Base-by-base conservation (phyloP, 2,329 filamentous ascomycete species). In the Sarocladium brachiariae region DNA sequence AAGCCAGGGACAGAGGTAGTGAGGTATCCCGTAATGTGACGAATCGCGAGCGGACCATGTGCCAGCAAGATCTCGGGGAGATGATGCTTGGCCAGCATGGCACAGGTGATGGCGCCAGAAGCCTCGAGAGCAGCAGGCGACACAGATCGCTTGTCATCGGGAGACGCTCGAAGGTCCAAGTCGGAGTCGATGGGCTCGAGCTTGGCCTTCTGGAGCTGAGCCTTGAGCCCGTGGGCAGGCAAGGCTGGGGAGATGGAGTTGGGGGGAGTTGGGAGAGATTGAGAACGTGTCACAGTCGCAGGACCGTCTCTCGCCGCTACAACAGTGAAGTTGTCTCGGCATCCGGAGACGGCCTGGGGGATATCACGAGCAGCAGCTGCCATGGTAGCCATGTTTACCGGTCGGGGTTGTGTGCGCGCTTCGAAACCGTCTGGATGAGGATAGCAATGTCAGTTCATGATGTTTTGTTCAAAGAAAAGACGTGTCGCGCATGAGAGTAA, bases 1-100 rank as follows among this genome's bases (percentile, higher is more conserved):
- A 96, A 97, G 54, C 92, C 93, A 23, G 93, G 92, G 10, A 99
- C 89, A 13, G 88, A 89, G 46, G 91, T 91, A 33, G 90, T 96
- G 62, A 99, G 77, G 69, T 95, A 92, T 57, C 89, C 89, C 81
- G 95, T 96, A 64, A 99, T 86, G 70, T 96, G 87, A 60, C 92
- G 87, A 67, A 99, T 96, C 49, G 93, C 90, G 67, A 96, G 72
- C 47, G 93, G 91, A 21, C 92, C 93, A 63, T 96, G 87, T 64
- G 84, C 83, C 55, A 96, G 77, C 63, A 99, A 77, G 66, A 97
- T 95, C 60, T 88, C 87, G 2, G 92, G 91, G 53, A 99, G 79
- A 66, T 97, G 87, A 66, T 92, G 82, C 69, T 87, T 93, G 60
- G 92, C 89, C 57, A 99, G 78, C 75, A 96, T 82, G 62, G 76